phyloP scores from a whole-genome alignment of 345 rosid genomes.

The Dipteronia dyeriana region DNA sequence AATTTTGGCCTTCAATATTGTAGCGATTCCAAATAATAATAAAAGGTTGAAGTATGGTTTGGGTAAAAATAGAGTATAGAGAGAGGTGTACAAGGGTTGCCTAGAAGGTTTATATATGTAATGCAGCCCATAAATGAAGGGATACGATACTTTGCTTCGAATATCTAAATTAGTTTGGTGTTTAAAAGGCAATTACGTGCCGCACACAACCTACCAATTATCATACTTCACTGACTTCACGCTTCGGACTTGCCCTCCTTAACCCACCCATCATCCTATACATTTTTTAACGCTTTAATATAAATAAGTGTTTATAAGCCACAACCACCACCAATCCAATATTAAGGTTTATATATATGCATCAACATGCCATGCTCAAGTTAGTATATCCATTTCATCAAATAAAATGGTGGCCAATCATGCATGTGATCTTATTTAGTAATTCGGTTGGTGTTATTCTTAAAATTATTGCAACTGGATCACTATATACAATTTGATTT shows the following conservation, averaged over 20 bases:
- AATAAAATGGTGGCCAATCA: neutral
- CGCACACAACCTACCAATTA: constrained; percentile 27
- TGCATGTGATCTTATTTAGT: neutral
- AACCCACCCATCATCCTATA: constrained; percentile 27
- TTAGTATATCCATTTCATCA: neutral
- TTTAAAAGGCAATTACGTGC: constrained; percentile 28
- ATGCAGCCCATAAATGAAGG: constrained; percentile 7
- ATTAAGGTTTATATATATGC: neutral
- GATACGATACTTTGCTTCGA: constrained; percentile 32
- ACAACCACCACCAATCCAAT: neutral
- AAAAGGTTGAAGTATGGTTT: too few species aligned
- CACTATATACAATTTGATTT: neutral
- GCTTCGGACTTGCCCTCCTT: constrained; percentile 38
- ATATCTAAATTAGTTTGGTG: constrained; percentile 3
- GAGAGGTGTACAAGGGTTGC: too few species aligned
- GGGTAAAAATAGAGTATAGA: too few species aligned
- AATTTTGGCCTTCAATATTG: too few species aligned
- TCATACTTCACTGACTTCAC: constrained; percentile 4
- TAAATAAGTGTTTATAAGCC: neutral
- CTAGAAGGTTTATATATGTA: too few species aligned
- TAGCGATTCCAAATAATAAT: too few species aligned
- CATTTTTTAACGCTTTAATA: neutral
- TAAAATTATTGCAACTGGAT: neutral
- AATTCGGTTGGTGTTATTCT: neutral
- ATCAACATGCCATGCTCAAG: neutral